Conservation (phyloP, 2,329 filamentous ascomycete genomes). For the Fusarium acutatum region DNA sequence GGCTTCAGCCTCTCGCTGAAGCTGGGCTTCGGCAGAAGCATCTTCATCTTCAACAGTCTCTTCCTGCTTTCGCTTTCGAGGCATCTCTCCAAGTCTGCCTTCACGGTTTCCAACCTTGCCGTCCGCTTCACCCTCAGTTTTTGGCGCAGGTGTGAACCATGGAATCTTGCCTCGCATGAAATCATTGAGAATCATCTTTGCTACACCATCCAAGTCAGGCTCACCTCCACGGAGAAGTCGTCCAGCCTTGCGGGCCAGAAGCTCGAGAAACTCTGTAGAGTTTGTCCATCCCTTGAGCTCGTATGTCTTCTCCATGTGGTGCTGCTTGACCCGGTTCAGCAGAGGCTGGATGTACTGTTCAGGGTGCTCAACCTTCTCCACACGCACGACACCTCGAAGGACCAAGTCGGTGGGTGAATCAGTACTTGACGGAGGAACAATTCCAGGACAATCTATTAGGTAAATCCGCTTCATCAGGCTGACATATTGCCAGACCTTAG, state of each 20-base stretch:
- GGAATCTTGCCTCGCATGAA: slow-evolving; percentile 95
- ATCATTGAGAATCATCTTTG: slow-evolving; percentile 96
- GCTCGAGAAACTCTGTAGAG: slow-evolving; percentile 83
- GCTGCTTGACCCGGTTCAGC: slow-evolving; percentile 79
- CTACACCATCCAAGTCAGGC: slow-evolving; percentile 91
- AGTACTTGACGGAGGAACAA: slow-evolving; percentile 86
- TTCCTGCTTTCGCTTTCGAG: slow-evolving; percentile 76
- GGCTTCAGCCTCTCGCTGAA: slow-evolving; percentile 39
- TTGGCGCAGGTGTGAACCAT: slow-evolving; percentile 89
- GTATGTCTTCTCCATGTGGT: slow-evolving; percentile 93
- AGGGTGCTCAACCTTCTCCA: slow-evolving; percentile 96
- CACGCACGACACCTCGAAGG: slow-evolving; percentile 87
- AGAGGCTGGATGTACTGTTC: slow-evolving; percentile 94
- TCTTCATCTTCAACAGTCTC: slow-evolving; percentile 57
- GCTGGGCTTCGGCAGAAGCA: slow-evolving; percentile 43
- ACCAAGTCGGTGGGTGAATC: slow-evolving; percentile 90
- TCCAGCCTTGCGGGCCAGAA: slow-evolving; percentile 86
- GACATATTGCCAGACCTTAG: slow-evolving; percentile 98
- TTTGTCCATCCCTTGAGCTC: slow-evolving; percentile 82
- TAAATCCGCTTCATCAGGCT: slow-evolving; percentile 91
- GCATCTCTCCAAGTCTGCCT: slow-evolving; percentile 86
- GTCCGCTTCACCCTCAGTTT: slow-evolving; percentile 59
- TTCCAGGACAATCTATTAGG: slow-evolving; percentile 95
- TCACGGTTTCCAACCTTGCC: slow-evolving; percentile 73
- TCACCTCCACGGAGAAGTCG: slow-evolving; percentile 91